These are phyloP conservation scores for Yamadazyma spencermartinsiae DNA, from an alignment of 1,139 yeast species.

Conservation along the genomic window DNA sequence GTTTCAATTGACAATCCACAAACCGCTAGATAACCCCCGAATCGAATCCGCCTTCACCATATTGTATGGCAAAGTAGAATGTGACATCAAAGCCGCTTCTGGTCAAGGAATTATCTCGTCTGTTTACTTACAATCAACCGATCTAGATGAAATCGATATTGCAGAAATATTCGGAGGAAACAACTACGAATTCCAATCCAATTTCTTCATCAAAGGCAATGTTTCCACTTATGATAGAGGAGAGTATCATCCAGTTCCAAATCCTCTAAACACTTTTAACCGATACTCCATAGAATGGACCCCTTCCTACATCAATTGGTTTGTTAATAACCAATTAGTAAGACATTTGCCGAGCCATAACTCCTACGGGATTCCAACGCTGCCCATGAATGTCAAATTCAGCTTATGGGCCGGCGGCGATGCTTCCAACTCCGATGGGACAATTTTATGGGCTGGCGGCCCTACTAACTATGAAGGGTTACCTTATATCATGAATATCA, in stretches of 20 bases:
- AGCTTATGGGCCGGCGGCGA: slow-evolving; percentile 50
- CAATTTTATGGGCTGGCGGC: slow-evolving; percentile 48
- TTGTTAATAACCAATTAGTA: slow-evolving; percentile 28
- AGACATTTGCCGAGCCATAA: slow-evolving; percentile 21
- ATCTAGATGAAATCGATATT: slow-evolving; percentile 48
- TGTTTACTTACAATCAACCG: slow-evolving; percentile 47
- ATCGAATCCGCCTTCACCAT: slow-evolving; percentile 37
- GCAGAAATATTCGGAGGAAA: slow-evolving; percentile 47
- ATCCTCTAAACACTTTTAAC: slow-evolving; percentile 26
- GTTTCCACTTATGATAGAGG: slow-evolving; percentile 44
- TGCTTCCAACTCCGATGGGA: slow-evolving; percentile 32
- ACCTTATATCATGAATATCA: slow-evolving; percentile 39
- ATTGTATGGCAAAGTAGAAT: slow-evolving; percentile 44
- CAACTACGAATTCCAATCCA: slow-evolving; percentile 36
- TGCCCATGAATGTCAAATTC: slow-evolving; percentile 41
- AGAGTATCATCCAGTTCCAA: slow-evolving; percentile 26
- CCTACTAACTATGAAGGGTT: slow-evolving; percentile 29
- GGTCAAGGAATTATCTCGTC: slow-evolving; percentile 48
- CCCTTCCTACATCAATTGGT: slow-evolving; percentile 32
- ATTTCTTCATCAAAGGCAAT: slow-evolving; percentile 48
- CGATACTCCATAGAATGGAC: slow-evolving; percentile 44
- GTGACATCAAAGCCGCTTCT: slow-evolving; percentile 34
- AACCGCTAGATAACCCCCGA: slow-evolving; percentile 42
- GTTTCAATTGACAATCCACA: slow-evolving; percentile 20
- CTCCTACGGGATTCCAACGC: slow-evolving; percentile 34